A percentile compares a stretch with the other conserved stretches of the same genome.
phyloP scores from a whole-genome alignment of 2,329 filamentous ascomycete species.

The Neofusicoccum cordaticola region DNA sequence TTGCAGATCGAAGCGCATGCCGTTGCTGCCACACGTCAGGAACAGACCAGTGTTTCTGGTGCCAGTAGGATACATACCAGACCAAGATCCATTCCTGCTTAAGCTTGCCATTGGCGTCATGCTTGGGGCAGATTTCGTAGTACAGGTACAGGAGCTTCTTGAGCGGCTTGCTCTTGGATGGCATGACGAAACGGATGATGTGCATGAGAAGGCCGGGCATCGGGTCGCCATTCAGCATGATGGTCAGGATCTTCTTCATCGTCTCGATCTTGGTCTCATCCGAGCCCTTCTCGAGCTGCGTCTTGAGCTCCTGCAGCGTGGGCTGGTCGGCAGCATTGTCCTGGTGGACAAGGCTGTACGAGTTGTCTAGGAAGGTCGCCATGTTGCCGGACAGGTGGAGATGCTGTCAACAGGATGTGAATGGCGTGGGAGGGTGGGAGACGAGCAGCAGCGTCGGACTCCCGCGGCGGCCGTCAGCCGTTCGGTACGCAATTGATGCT shows the following conservation, averaged over 20 bases:
- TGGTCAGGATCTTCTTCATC: constrained; percentile 81
- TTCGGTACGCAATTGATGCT: constrained; percentile 18
- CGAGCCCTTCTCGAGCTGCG: constrained; percentile 87
- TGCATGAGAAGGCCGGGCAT: constrained; percentile 97
- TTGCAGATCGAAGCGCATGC: constrained; percentile 94
- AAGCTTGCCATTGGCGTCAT: constrained; percentile 85
- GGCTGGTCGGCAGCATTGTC: constrained; percentile 96
- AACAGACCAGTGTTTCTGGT: constrained; percentile 15
- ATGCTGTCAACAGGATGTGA: background rate
- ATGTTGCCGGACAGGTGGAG: constrained; percentile 55
- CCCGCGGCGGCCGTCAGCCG: constrained; percentile 31
- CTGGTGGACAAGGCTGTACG: constrained; percentile 96
- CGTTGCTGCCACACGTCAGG: constrained; percentile 64
- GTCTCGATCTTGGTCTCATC: constrained; percentile 93
- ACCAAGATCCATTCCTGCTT: constrained; percentile 99
- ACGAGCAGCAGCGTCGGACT: constrained; percentile 26
- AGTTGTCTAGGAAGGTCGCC: constrained; percentile 90
- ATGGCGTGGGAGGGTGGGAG: background rate
- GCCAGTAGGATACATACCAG: constrained; percentile 63
- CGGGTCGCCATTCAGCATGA: constrained; percentile 97
- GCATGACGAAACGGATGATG: constrained; percentile 99
- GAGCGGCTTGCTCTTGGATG: constrained; percentile 89
- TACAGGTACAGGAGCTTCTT: constrained; percentile 99
- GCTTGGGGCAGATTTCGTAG: constrained; percentile 97
- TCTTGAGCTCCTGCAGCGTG: constrained; percentile 84